Evolutionary conservation across 257 asterid genomes (phyloP), one percentile per base, ranked within the genome.

Genomic region (Handroanthus guayacan): DNA sequence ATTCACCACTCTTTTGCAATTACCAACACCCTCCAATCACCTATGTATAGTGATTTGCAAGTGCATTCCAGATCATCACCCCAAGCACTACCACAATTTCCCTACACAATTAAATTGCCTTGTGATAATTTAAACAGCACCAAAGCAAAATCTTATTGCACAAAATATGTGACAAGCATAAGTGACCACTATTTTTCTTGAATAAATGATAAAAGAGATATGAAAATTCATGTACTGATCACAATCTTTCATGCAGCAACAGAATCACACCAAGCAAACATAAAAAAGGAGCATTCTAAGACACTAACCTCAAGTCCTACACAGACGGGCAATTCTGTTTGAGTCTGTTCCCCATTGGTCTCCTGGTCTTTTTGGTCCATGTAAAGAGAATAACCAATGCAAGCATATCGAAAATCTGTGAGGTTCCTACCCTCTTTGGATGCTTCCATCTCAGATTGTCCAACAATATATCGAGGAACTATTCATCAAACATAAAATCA

Each of bases 221-320:
- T 8, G 37, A 43, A 61, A 63, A 18, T 14, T 5, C 11, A 12
- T 34, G 52, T 37, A 72, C 11, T 39, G 6, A 36, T 12, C 17
- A 67, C 56, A 69, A 55, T 52, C 62, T 45, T 38, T 9, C 43
- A 76, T 36, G 45, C 48, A 64, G 50, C 39, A 67, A 13, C 6
- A 62, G 56, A 70, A 66, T n/a, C 18, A 77, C 77, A 68, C 51
- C 47, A 79, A 57, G 58, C 8, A 77, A 43, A 67, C 13, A 18
- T 9, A 74, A 64, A 50, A 9, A 48, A 60, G 57, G 44, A 62
- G 70, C 20, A n/a, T 9, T 14, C 44, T 61, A 54, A 54, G 64
- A 85, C 62, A 80, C 90, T 48, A 85, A 95, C 99, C 98, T 92
- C 97, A 80, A 91, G 86, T 72, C 99, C 99, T 43, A 88, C 80